Percentiles rank a stretch among this genome's conserved stretches.
Conservation (phyloP, 73 alveolate genomes). For the Durusdinium trenchii region DNA sequence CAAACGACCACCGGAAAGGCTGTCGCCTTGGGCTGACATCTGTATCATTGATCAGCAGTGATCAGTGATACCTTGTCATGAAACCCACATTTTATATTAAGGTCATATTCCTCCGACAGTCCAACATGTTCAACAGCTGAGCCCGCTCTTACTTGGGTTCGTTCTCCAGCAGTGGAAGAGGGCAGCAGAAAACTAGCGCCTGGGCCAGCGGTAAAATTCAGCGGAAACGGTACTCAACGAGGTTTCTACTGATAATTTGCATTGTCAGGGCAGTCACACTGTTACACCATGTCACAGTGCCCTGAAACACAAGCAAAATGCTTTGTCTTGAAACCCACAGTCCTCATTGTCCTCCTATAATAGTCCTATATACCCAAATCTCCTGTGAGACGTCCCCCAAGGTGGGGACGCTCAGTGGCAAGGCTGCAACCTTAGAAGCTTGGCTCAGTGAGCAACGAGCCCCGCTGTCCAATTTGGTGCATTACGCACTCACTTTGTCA, state of each 20-base stretch:
- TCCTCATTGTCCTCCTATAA: too few species aligned
- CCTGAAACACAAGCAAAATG: too few species aligned
- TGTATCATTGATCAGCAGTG: background rate
- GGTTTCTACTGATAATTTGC: too few species aligned
- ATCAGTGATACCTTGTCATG: background rate
- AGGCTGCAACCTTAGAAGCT: conserved; percentile 68
- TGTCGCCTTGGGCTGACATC: conserved; percentile 20
- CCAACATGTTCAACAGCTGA: background rate
- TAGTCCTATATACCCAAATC: background rate
- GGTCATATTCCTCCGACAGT: background rate
- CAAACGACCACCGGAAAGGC: conserved; percentile 79
- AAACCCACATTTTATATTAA: too few species aligned
- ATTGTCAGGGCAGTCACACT: too few species aligned
- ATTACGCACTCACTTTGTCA: too few species aligned
- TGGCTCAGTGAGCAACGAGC: background rate
- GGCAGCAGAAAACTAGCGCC: conserved; percentile 91
- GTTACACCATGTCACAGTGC: too few species aligned
- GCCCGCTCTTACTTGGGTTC: background rate
- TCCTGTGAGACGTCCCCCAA: background rate
- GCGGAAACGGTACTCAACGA: too few species aligned
- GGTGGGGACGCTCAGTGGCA: conserved; percentile 46
- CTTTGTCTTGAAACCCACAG: too few species aligned
- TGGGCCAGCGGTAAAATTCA: background rate
- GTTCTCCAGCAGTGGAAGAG: conserved; percentile 54
- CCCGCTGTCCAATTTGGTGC: background rate